phyloP scores from a whole-genome alignment of 2,329 filamentous ascomycete species.

The Pochonia chlamydosporia region DNA sequence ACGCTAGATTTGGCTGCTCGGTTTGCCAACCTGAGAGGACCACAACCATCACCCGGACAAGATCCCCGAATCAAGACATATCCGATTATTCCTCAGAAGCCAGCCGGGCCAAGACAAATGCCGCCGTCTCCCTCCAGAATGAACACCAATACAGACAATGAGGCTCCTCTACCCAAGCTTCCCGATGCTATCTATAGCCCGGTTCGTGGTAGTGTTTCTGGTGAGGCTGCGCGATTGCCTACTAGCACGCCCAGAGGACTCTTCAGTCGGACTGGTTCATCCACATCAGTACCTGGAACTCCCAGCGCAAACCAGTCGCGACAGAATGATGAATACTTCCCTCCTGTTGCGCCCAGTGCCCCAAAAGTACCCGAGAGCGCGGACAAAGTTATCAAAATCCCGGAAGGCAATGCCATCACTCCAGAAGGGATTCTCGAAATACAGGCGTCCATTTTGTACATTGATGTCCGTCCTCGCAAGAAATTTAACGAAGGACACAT shows the following conservation, averaged over 20 bases:
- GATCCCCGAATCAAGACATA: conserved; percentile 49
- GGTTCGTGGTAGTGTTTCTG: conserved; percentile 64
- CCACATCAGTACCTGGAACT: conserved; percentile 29
- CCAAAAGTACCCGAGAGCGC: conserved; percentile 27
- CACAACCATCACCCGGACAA: conserved; percentile 35
- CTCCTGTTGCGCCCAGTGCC: conserved; percentile 19
- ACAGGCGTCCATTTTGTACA: conserved; percentile 62
- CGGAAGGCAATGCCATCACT: conserved; percentile 54
- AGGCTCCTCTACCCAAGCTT: conserved; percentile 58
- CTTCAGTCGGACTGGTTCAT: conserved; percentile 54
- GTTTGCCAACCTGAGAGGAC: conserved; percentile 50
- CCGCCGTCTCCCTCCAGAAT: conserved; percentile 33
- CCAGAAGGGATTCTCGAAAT: conserved; percentile 61
- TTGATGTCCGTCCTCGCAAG: conserved; percentile 77
- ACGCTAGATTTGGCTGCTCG: conserved; percentile 48
- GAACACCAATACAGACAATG: conserved; percentile 42
- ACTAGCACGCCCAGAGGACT: conserved; percentile 59
- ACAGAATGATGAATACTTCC: conserved; percentile 26
- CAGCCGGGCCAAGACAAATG: conserved; percentile 48
- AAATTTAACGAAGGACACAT: conserved; percentile 88
- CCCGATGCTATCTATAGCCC: conserved; percentile 75
- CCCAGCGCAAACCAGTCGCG: conserved; percentile 20
- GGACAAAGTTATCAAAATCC: conserved; percentile 38
- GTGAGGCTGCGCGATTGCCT: conserved; percentile 58
- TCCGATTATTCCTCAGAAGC: conserved; percentile 32